These are phyloP conservation scores for Metschnikowia matae DNA, from an alignment of 805 yeast genomes.

Conservation along the genomic window DNA sequence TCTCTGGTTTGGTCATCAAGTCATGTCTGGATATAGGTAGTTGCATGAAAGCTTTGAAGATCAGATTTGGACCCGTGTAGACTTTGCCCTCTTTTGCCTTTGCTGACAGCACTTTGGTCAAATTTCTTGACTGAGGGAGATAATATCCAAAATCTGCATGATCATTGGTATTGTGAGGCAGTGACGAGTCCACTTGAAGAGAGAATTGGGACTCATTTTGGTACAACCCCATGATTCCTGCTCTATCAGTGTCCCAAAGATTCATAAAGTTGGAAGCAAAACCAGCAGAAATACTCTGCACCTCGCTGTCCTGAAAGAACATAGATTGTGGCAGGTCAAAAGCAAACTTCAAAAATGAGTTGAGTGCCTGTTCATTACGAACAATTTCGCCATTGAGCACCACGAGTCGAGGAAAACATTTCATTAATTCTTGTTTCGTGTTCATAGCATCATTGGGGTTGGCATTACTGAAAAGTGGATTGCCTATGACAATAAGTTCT, in stretches of 20 bases:
- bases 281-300: conserved; percentile 67
- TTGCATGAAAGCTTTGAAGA: conserved; percentile 55
- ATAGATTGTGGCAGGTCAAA: conserved; percentile 51
- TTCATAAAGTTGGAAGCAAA: conserved; percentile 73
- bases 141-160: conserved; percentile 58
- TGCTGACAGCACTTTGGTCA: conserved; percentile 55
- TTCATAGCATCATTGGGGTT: conserved; percentile 29
- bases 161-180: conserved; percentile 44
- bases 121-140: conserved; percentile 70
- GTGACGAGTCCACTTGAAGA: conserved; percentile 65
- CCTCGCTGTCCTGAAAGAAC: conserved; percentile 76
- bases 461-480: conserved; percentile 56
- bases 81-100: conserved; percentile 57
- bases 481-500: conserved; percentile 73
- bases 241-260: conserved; percentile 77
- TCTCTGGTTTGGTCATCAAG: conserved; percentile 55
- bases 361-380: conserved; percentile 65
- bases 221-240: conserved; percentile 66
- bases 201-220: conserved; percentile 85
- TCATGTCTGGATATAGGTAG: conserved; percentile 80
- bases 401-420: conserved; percentile 73
- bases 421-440: conserved; percentile 60
- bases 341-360: conserved; percentile 51
- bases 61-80: conserved; percentile 64
- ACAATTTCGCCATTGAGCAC: conserved; percentile 75